These are phyloP conservation scores for Luvunga scandens DNA, from an alignment of 345 rosid species.

Conservation along the genomic window DNA sequence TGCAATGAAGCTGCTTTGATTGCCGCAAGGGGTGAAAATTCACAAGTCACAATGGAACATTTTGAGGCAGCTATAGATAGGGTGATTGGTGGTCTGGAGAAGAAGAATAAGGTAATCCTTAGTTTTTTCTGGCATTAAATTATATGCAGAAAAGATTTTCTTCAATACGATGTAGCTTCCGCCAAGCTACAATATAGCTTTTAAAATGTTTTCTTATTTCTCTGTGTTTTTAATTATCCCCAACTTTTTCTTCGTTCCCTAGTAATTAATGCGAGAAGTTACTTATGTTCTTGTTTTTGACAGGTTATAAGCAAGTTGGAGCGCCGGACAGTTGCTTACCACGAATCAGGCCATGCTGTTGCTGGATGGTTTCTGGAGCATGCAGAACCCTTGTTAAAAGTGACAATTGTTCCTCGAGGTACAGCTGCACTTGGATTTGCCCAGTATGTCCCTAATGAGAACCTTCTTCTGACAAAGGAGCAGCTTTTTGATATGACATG, in stretches of 20 bases:
- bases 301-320: conserved; percentile 93
- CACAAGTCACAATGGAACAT: conserved; percentile 65
- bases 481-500: conserved; percentile 96
- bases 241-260: background rate
- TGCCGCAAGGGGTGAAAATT: conserved; percentile 68
- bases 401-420: conserved; percentile 96
- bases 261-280: background rate
- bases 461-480: conserved; percentile 93
- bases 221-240: background rate
- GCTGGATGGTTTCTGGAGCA: conserved; percentile 96
- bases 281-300: conserved; percentile 1
- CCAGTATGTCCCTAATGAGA: conserved; percentile 92
- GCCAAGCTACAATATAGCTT: background rate
- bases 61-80: conserved; percentile 95
- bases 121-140: background rate
- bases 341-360: conserved; percentile 97
- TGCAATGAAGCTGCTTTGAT: conserved; percentile 95
- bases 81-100: conserved; percentile 97
- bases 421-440: conserved; percentile 97
- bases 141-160: background rate
- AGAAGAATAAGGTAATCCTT: conserved; percentile 72
- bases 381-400: conserved; percentile 94
- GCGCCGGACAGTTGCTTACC: conserved; percentile 89
- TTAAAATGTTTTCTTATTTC: background rate
- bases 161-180: background rate